Conservation (phyloP, 345 rosid genomes). For the Nephelium lappaceum region DNA sequence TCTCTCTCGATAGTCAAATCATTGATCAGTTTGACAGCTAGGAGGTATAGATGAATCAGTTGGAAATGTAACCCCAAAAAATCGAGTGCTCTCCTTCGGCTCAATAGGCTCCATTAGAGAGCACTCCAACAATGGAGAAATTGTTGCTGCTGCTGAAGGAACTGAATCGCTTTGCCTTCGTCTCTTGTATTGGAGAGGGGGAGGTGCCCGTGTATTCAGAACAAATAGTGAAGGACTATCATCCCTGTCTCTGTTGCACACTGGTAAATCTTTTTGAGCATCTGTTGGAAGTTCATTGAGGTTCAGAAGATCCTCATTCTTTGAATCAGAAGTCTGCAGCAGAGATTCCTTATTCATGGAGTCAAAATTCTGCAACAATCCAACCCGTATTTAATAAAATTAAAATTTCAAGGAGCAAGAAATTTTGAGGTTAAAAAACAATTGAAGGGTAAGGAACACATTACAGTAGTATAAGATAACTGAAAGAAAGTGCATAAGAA, state of each 20-base stretch:
- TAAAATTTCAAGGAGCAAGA: neutral
- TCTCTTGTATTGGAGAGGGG: slow-evolving; percentile 70
- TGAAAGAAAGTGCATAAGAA: neutral
- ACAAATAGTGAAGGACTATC: too few species aligned
- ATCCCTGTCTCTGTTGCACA: too few species aligned
- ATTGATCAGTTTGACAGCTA: slow-evolving; percentile 46
- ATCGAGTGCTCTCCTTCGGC: slow-evolving; percentile 32
- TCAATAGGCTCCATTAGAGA: slow-evolving; percentile 64
- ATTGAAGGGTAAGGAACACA: neutral
- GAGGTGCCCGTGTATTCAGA: slow-evolving; percentile 32
- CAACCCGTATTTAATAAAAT: slow-evolving; percentile 11
- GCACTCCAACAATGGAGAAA: slow-evolving; percentile 58
- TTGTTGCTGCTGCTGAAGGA: slow-evolving; percentile 53
- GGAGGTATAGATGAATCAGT: slow-evolving; percentile 45
- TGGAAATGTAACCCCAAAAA: slow-evolving; percentile 27
- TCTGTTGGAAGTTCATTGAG: slow-evolving; percentile 42
- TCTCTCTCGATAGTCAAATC: slow-evolving; percentile 71
- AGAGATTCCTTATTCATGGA: slow-evolving; percentile 21
- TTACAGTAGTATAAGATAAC: too few species aligned
- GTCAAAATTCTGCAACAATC: slow-evolving; percentile 40
- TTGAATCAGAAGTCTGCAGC: slow-evolving; percentile 41
- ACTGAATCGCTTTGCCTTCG: slow-evolving; percentile 57
- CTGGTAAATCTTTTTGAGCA: neutral
- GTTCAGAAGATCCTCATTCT: slow-evolving; percentile 21
- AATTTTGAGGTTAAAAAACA: neutral